A percentile compares a stretch with the other conserved stretches of the same genome.
These are phyloP conservation scores for Oryza punctata DNA, from an alignment of 176 grass and related monocot genomes.

Conservation along the genomic window DNA sequence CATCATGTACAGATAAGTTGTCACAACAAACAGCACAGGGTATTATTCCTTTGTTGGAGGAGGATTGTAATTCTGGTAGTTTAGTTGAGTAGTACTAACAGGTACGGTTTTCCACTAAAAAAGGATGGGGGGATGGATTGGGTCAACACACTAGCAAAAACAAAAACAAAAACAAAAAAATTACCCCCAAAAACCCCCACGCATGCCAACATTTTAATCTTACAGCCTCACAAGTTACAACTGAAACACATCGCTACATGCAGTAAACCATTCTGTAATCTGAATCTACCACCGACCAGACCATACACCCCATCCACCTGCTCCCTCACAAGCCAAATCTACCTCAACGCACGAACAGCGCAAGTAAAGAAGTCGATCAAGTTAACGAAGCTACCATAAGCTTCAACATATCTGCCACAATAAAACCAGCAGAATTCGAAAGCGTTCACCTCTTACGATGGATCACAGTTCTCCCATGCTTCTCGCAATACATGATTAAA, in stretches of 20 bases:
- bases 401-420: not conserved
- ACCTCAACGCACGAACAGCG: not conserved
- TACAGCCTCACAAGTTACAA: not conserved
- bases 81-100: no score
- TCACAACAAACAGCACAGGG: slow-evolving; percentile 20
- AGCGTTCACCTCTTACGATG: not conserved
- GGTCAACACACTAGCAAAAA: not conserved
- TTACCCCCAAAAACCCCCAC: not conserved
- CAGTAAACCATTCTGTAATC: not conserved
- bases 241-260: not conserved
- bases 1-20: not conserved
- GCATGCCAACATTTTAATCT: not conserved
- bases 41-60: not conserved
- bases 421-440: not conserved
- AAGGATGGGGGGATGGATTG: not conserved
- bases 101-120: no score
- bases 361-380: not conserved
- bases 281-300: not conserved
- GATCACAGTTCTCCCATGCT: not conserved
- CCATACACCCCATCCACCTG: not conserved
- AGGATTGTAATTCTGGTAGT: no score
- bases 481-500: not conserved
- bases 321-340: not conserved
- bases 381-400: not conserved
- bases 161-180: not conserved